Base-by-base conservation (phyloP, 1,284 basidiomycete genomes). In the Tremellales sp. region DNA sequence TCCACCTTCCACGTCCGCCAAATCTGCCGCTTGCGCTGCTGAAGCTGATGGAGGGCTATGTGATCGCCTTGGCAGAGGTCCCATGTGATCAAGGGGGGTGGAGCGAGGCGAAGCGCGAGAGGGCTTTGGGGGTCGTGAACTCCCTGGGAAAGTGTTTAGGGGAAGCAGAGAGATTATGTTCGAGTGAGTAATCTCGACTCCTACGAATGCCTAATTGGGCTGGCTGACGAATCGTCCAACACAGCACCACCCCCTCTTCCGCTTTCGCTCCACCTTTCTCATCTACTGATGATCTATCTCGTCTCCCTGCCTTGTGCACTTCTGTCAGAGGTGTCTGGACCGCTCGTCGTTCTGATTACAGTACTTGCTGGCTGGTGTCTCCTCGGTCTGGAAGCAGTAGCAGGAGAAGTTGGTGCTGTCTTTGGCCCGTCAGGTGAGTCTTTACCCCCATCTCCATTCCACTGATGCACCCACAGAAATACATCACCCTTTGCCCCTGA, bases 21-120 rank as follows among this genome's bases (percentile, higher is more conserved):
- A 72, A 72, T 49, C 47, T 73, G 22, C 68, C 70, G 2, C 54
- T 72, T 8, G 58, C 66, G 2, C 48, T 73, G 14, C 54, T 73
- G 14, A 60, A 63, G 31, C 49, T 73, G 5, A 64, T 71, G 48
- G 71, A 73, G 42, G 58, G 57, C 32, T 72, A 72, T 49, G 59
- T 70, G 26, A 45, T 62, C 2, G 68, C 67, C 13, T 44, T 72
- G 34, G 58, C 61, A 8, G 51, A 59, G 2, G 50, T 66, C 13
- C 45, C 58, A 2, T 14, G 22, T 1, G 57, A 58, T 3, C 46
- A 56, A 12, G 63, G 64, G 14, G 69, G 69, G 7, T 73, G 71
- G 71, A 56, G 47, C 6, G 55, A 61, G 4, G 48, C 65, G 19
- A 68, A 68, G 54, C 48, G 63, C 2, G 66, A 71, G 40, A 58